These are phyloP conservation scores for Pelargonium cotyledonis DNA, from an alignment of 441 rosid genomes.

Conservation along the genomic window DNA sequence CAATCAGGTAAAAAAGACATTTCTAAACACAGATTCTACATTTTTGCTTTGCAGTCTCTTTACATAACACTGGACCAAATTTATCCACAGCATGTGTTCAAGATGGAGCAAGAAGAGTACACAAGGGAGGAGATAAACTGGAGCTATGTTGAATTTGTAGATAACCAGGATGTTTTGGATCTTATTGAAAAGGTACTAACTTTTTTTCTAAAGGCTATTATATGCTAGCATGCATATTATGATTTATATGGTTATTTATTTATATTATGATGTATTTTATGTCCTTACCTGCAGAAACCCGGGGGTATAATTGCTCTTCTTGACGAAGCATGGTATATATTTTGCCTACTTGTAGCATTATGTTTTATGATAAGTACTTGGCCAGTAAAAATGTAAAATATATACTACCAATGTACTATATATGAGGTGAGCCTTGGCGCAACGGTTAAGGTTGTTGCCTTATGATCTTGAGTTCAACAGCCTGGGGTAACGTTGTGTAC, in stretches of 20 bases:
- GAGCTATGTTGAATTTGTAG: constrained; percentile 99
- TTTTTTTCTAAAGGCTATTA: constrained; percentile 7
- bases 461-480: no score
- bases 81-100: constrained; percentile 85
- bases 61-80: constrained; percentile 19
- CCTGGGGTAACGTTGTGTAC: no score
- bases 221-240: no score
- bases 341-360: constrained; percentile 11
- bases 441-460: no score
- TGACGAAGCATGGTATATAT: constrained; percentile 95
- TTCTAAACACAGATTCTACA: constrained; percentile 3
- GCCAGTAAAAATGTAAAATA: no score
- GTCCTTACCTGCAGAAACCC: constrained; percentile 71
- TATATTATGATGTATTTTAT: no score
- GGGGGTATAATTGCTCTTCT: constrained; percentile 98
- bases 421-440: no score
- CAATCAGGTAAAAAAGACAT: constrained; percentile 62
- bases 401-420: neutral
- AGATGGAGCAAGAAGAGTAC: constrained; percentile 99
- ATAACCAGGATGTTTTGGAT: constrained; percentile 98
- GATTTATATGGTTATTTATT: no score
- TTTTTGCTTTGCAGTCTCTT: constrained; percentile 8
- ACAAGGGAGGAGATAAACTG: constrained; percentile 97
- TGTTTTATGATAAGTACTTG: no score
- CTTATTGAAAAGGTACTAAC: constrained; percentile 79